Conservation (phyloP, 2,329 filamentous ascomycete genomes). For the Chrysosphaeria jannelii region DNA sequence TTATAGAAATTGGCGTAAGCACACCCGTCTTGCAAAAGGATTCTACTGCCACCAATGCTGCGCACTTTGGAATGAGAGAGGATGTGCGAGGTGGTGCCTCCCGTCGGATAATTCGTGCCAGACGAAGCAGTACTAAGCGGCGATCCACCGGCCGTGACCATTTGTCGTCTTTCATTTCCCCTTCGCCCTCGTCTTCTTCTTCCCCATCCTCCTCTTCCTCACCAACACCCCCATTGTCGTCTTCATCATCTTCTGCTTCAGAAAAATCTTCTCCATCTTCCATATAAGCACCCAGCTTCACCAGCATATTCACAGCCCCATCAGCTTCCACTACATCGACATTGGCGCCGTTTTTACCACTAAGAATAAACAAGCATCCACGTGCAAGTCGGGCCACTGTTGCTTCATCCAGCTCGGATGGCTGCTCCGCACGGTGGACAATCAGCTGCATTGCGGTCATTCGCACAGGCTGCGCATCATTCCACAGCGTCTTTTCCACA, state of each 20-base stretch:
- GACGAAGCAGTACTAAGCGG: constrained; percentile 41
- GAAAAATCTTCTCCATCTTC: constrained; percentile 14
- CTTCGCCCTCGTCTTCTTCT: constrained; percentile 10
- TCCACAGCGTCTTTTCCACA: constrained; percentile 37
- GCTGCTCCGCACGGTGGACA: constrained; percentile 33
- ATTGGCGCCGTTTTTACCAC: constrained; percentile 17
- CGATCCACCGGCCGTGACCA: constrained; percentile 2
- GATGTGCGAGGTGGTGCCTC: constrained; percentile 33
- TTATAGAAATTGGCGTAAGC: constrained; percentile 20
- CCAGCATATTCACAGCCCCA: constrained; percentile 51
- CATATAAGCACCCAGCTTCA: constrained; percentile 43
- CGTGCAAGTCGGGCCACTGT: constrained; percentile 30
- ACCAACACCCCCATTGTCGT: constrained; percentile 11
- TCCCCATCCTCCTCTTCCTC: constrained; percentile 13
- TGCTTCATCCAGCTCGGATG: constrained; percentile 20
- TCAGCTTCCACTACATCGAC: constrained; percentile 45
- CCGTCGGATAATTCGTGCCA: constrained; percentile 50
- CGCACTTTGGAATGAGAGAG: constrained; percentile 41
- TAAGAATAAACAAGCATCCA: constrained; percentile 21
- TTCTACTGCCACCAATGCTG: constrained; percentile 44
- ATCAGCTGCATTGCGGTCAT: constrained; percentile 44
- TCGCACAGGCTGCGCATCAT: constrained; percentile 45
- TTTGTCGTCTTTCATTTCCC: constrained; percentile 8
- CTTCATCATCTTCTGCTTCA: constrained; percentile 11
- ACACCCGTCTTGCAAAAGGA: constrained; percentile 25